Evolutionary conservation across 257 asterid genomes (phyloP).

Genomic region (Echites panduratus): DNA sequence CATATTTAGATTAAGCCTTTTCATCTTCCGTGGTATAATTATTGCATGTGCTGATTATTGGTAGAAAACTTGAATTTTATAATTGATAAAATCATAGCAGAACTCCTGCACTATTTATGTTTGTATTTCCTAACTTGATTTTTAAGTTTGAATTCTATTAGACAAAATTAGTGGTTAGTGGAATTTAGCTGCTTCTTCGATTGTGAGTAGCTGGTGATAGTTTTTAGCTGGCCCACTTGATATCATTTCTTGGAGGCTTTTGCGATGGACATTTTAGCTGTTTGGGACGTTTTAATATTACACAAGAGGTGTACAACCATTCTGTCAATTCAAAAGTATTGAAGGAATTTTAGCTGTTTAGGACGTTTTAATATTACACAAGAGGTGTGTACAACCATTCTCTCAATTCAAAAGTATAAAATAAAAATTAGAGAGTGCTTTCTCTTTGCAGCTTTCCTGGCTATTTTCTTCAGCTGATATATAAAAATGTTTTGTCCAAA

Average conservation of each 20-base stretch:
- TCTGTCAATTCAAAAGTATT: background rate
- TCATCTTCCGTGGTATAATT: background rate
- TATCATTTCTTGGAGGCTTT: background rate
- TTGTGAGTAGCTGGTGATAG: background rate
- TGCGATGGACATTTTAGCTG: background rate
- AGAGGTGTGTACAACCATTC: background rate
- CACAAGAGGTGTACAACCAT: background rate
- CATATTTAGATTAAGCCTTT: background rate
- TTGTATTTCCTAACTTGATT: background rate
- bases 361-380: background rate
- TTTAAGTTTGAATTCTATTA: background rate
- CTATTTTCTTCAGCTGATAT: background rate
- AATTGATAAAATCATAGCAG: background rate
- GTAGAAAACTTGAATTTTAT: background rate
- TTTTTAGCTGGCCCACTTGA: background rate
- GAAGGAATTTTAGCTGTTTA: background rate
- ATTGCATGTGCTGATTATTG: background rate
- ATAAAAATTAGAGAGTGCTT: background rate
- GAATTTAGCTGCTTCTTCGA: background rate
- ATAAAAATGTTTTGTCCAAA: background rate
- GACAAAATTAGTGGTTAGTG: background rate
- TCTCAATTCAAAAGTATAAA: background rate
- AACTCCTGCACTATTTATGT: background rate
- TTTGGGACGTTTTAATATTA: background rate
- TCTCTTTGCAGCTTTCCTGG: background rate